Conservation (phyloP, 164 flowering plant genomes). For the Paratinospora sagittata region DNA sequence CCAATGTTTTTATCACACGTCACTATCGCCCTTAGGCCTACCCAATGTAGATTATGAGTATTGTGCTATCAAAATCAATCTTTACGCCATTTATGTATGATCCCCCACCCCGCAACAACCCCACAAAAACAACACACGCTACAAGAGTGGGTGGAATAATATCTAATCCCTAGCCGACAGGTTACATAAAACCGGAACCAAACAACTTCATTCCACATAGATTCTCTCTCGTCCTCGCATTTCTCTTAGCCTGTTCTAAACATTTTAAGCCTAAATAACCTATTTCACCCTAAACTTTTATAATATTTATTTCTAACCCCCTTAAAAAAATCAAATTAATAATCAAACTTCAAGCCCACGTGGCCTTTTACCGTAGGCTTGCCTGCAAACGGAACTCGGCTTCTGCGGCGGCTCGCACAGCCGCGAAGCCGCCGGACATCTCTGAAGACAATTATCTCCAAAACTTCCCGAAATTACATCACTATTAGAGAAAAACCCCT, state of each 20-base stretch:
- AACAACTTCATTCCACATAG: neutral
- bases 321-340: neutral
- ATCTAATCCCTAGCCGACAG: neutral
- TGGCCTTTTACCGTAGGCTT: constrained; percentile 51
- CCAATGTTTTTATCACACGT: too few species aligned
- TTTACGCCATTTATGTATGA: too few species aligned
- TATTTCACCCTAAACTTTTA: neutral
- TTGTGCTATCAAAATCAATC: too few species aligned
- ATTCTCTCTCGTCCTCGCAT: neutral
- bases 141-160: too few species aligned
- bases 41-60: too few species aligned
- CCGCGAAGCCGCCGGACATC: constrained; percentile 48
- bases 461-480: constrained; percentile 51
- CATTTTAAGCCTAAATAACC: neutral
- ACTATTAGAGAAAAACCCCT: constrained; percentile 38
- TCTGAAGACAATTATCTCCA: constrained; percentile 67
- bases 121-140: too few species aligned
- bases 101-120: too few species aligned
- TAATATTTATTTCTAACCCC: neutral
- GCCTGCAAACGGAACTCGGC: constrained; percentile 48
- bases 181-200: neutral
- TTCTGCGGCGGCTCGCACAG: constrained; percentile 73
- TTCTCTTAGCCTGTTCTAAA: too few species aligned
- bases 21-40: too few species aligned
- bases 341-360: neutral